These are phyloP conservation scores for Fusarium continuum DNA, from an alignment of 2,329 filamentous ascomycete species.

Conservation along the genomic window DNA sequence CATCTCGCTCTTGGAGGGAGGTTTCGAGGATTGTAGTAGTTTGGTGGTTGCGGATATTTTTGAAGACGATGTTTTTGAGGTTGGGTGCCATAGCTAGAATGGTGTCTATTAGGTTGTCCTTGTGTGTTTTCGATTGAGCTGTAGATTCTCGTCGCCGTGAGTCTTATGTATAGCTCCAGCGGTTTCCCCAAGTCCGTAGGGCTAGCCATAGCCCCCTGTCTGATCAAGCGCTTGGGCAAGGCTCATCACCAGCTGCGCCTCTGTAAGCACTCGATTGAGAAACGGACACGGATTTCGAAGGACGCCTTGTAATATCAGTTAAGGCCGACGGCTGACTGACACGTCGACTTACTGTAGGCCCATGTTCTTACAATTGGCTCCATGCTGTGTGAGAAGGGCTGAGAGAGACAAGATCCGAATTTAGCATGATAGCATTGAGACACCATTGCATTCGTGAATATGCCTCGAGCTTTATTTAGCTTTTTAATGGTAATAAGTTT, in stretches of 20 bases:
- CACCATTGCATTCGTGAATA: too few relatives aligned
- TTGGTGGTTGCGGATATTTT: constrained; percentile 6
- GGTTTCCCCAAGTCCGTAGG: neutral
- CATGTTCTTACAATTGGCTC: too few relatives aligned
- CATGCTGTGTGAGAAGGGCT: too few relatives aligned
- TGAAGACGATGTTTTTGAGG: neutral
- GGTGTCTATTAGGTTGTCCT: neutral
- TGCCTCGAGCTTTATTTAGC: too few relatives aligned
- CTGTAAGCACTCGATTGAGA: neutral
- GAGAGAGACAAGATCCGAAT: too few relatives aligned
- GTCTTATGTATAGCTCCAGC: neutral
- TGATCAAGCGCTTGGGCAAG: neutral
- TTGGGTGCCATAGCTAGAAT: constrained; percentile 4
- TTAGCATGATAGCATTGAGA: too few relatives aligned
- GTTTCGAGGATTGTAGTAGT: constrained; percentile 2
- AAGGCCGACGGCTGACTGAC: too few relatives aligned
- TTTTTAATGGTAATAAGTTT: too few relatives aligned
- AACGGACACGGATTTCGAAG: neutral
- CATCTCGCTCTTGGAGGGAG: neutral
- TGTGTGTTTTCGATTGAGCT: neutral
- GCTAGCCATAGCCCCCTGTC: too few relatives aligned
- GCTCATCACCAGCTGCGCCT: neutral
- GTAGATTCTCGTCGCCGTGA: neutral
- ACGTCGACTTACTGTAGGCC: too few relatives aligned
- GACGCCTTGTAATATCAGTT: too few relatives aligned